phyloP scores from a whole-genome alignment of 2,329 filamentous ascomycete species.

The Sclerotiophoma versabilis region DNA sequence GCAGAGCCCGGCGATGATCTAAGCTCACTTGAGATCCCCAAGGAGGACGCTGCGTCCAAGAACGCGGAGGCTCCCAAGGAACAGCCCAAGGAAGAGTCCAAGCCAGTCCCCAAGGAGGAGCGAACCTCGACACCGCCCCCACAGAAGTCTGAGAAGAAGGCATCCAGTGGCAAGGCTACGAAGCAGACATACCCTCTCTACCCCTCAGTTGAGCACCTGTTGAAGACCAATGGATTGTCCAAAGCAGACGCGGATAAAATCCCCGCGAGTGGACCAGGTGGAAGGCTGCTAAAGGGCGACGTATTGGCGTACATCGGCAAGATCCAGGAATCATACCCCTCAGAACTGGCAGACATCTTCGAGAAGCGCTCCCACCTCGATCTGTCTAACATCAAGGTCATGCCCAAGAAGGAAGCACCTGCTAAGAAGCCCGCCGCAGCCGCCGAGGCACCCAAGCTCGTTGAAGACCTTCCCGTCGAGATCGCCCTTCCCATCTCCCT shows the following conservation, averaged over 20 bases:
- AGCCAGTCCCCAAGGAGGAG: conserved; percentile 44
- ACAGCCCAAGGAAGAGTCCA: conserved; percentile 32
- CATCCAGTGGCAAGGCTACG: conserved; percentile 56
- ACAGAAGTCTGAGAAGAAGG: conserved; percentile 42
- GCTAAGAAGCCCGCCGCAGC: conserved; percentile 55
- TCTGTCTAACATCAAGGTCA: conserved; percentile 92
- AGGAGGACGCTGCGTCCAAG: conserved; percentile 64
- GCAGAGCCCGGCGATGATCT: conserved; percentile 84
- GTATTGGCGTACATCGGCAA: conserved; percentile 87
- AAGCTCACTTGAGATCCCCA: conserved; percentile 74
- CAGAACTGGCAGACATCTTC: conserved; percentile 73
- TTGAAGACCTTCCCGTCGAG: conserved; percentile 60
- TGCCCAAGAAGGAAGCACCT: conserved; percentile 55
- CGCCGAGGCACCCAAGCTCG: conserved; percentile 46
- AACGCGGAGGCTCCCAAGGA: conserved; percentile 46
- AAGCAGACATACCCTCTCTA: conserved; percentile 76
- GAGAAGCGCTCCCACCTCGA: conserved; percentile 83
- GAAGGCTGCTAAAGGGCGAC: conserved; percentile 92
- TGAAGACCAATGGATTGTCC: conserved; percentile 79
- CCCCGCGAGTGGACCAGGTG: conserved; percentile 83
- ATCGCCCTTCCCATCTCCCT: conserved; percentile 81
- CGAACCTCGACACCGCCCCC: conserved; percentile 39
- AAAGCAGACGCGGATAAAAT: conserved; percentile 81
- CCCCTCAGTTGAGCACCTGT: conserved; percentile 83
- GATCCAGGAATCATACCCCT: conserved; percentile 75